Conservation (phyloP, 345 rosid genomes). For the Citrus hindsii region DNA sequence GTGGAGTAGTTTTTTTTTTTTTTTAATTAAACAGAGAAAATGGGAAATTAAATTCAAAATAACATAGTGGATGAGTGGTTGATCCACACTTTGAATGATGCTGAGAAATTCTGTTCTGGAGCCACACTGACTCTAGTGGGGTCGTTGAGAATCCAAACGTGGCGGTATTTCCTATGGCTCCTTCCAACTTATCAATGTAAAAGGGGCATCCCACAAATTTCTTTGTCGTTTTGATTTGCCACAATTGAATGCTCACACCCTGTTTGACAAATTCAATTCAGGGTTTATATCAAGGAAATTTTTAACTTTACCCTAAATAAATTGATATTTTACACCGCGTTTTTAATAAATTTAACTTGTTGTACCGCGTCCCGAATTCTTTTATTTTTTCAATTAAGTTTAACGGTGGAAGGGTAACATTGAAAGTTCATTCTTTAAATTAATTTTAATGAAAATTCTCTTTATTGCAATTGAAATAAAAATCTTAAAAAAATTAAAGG, state of each 20-base stretch:
- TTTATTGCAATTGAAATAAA: too few relatives aligned
- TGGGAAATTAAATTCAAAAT: too few relatives aligned
- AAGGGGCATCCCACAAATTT: neutral
- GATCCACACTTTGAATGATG: neutral
- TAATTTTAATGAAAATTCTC: too few relatives aligned
- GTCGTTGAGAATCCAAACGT: neutral
- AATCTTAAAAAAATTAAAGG: too few relatives aligned
- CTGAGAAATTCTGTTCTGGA: neutral
- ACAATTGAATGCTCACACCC: neutral
- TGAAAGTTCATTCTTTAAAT: too few relatives aligned
- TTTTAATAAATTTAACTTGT: accelerated
- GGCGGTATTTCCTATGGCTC: neutral
- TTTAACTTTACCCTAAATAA: accelerated
- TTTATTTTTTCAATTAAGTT: too few relatives aligned
- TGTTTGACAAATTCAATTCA: too few relatives aligned
- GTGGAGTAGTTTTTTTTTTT: too few relatives aligned
- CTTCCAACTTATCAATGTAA: neutral
- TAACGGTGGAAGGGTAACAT: too few relatives aligned
- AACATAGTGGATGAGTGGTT: neutral
- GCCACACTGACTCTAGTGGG: neutral
- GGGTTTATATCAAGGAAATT: neutral
- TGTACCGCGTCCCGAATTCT: accelerated
- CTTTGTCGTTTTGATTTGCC: too few relatives aligned
- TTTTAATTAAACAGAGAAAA: too few relatives aligned
- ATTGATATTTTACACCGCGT: accelerated